Percentiles rank a stretch among this genome's conserved stretches.
phyloP scores from a whole-genome alignment of 1,284 basidiomycete species.

The Trichosporon sp. region DNA sequence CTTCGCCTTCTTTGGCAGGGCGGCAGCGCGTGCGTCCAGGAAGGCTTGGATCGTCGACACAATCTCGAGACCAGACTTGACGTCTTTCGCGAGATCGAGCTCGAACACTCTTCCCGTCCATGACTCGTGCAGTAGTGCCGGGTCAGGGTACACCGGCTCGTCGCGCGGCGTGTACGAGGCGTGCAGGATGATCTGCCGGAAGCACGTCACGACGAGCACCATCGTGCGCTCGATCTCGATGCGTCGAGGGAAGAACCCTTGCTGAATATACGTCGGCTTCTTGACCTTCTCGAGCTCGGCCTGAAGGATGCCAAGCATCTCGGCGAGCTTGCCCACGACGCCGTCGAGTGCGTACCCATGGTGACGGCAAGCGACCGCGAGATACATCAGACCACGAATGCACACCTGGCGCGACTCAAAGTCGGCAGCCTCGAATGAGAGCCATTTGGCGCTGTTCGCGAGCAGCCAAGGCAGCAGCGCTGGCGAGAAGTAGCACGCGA shows the following conservation, averaged over 20 bases:
- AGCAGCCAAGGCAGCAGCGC: conserved; percentile 62
- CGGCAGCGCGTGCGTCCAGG: conserved; percentile 64
- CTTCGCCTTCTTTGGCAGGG: conserved; percentile 61
- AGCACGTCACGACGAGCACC: conserved; percentile 65
- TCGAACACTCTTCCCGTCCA: conserved; percentile 68
- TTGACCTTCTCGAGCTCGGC: conserved; percentile 60
- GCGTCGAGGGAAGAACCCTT: conserved; percentile 34
- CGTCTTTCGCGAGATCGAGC: conserved; percentile 61
- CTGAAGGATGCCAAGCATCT: conserved; percentile 65
- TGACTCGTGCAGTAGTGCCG: conserved; percentile 64
- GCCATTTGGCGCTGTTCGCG: conserved; percentile 54
- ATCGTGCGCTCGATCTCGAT: conserved; percentile 53
- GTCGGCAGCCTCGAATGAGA: conserved; percentile 67
- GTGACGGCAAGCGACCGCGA: conserved; percentile 69
- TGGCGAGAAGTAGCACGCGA: conserved; percentile 75
- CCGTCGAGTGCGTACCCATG: conserved; percentile 63
- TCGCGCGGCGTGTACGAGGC: conserved; percentile 23
- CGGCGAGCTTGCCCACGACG: conserved; percentile 69
- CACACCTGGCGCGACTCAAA: conserved; percentile 69
- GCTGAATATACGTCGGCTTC: conserved; percentile 27
- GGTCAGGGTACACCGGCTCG: conserved; percentile 66
- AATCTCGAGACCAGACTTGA: conserved; percentile 64
- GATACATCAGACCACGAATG: conserved; percentile 76
- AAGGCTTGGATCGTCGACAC: conserved; percentile 67
- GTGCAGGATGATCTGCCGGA: conserved; percentile 63